These are phyloP conservation scores for Pseudogymnoascus sp. DNA, from an alignment of 2,329 filamentous ascomycete genomes.

Conservation along the genomic window DNA sequence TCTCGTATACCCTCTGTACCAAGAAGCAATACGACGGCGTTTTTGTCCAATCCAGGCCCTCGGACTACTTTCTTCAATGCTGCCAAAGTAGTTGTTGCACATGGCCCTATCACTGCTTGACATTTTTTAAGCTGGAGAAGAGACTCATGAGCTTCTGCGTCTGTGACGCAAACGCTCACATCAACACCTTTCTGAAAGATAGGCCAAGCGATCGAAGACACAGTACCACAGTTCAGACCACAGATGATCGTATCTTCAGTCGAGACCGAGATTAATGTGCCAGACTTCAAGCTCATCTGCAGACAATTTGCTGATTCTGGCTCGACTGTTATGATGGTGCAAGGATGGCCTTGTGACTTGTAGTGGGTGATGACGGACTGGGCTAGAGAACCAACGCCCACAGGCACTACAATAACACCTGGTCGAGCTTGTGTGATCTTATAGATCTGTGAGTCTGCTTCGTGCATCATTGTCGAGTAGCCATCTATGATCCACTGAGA, in stretches of 20 bases:
- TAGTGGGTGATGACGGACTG: constrained; percentile 60
- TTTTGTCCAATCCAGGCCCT: constrained; percentile 34
- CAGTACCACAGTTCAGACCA: constrained; percentile 41
- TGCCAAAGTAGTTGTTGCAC: constrained; percentile 42
- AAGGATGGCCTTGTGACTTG: constrained; percentile 35
- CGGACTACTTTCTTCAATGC: constrained; percentile 40
- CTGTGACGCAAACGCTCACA: constrained; percentile 33
- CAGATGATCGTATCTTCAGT: constrained; percentile 40
- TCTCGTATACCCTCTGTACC: constrained; percentile 55
- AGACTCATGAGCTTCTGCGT: constrained; percentile 34
- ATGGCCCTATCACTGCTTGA: constrained; percentile 32
- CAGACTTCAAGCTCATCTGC: constrained; percentile 39
- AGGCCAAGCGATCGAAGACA: constrained; percentile 37
- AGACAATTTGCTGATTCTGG: constrained; percentile 56
- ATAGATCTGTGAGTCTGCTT: constrained; percentile 54
- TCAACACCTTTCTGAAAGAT: constrained; percentile 33
- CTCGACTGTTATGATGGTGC: constrained; percentile 57
- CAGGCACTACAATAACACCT: constrained; percentile 51
- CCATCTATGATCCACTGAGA: constrained; percentile 65
- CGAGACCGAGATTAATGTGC: constrained; percentile 28
- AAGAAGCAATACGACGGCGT: constrained; percentile 54
- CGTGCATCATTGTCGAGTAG: constrained; percentile 63
- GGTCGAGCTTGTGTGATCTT: constrained; percentile 30
- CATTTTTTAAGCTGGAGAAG: constrained; percentile 31
- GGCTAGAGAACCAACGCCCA: constrained; percentile 65